Evolutionary conservation across 352 stramenopile species (phyloP), one percentile per base, ranked within the genome.

Genomic region (Phytophthora podocarpi): DNA sequence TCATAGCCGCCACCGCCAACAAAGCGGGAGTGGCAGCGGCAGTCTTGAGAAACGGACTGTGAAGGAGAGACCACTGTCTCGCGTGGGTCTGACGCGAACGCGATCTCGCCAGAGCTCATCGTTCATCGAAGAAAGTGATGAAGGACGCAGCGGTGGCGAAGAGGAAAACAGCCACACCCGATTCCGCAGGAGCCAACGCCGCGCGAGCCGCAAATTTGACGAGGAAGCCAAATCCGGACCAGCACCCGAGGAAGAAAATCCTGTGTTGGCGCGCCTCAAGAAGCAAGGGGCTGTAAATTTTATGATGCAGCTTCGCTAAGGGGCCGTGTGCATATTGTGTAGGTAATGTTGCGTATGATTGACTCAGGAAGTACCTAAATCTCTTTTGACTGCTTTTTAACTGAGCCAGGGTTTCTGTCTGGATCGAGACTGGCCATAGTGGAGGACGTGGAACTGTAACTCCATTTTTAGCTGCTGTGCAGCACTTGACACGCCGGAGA

Each of bases 201-300:
- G 67, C 12, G 72, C 78, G 12, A 83, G 74, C 39, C 60, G 67
- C 40, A 87, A 82, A 37, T 74, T 71, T 45, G 73, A 87, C 58
- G 66, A 76, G 48, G 75, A 87, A 57, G 53, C 64, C 9, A 75
- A 75, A 55, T 52, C 43, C 27, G 58, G 43, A 21, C 10, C 59
- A 35, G 36, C 47, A 42, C 24, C 57, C 55, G 66, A 76, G 5
- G 64, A 80, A 35, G 78, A 88, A 32, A 93, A 91, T 56, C 85
- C 85, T 2, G 82, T 93, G 48, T 62, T 91, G 28, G 82, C 78
- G 16, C 85, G 85, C 20, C 77, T 93, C 5, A 85, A 82, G 55
- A 91, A 91, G 58, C 85, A 93, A 43, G 85, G 85, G 16, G 85
- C 85, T n/a, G 62, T 93, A 57, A 91, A 90, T 65, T 93, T 91